These are phyloP conservation scores for Kernera saxatilis DNA, from an alignment of 345 rosid genomes.

Conservation along the genomic window DNA sequence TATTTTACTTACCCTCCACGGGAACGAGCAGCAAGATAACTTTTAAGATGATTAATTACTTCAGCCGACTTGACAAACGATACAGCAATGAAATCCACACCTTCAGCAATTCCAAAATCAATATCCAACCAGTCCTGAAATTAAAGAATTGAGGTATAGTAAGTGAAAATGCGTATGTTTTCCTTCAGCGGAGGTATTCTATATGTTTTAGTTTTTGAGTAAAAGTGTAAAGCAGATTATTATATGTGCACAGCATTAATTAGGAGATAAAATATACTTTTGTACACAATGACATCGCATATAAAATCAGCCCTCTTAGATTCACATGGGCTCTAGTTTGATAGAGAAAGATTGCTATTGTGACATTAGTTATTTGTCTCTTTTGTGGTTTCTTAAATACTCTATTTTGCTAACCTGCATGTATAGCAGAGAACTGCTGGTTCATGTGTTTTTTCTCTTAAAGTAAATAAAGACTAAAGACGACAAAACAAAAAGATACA, in stretches of 20 bases:
- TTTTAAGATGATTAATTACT: constrained; percentile 89
- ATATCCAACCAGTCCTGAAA: constrained; percentile 98
- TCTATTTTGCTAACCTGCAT: not conserved
- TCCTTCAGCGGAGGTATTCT: not conserved
- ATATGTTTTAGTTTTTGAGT: not conserved
- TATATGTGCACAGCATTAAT: not conserved
- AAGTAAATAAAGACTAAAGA: not conserved
- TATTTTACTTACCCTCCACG: constrained; percentile 51
- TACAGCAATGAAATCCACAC: constrained; percentile 94
- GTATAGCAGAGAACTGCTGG: not conserved
- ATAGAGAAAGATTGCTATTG: not conserved
- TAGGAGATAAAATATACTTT: not conserved
- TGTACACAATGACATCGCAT: not conserved
- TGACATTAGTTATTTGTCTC: not conserved
- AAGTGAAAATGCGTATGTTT: not conserved
- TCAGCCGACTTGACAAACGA: constrained; percentile 99
- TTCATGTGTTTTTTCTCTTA: not conserved
- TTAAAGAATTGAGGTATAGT: not conserved
- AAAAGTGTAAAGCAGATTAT: not conserved
- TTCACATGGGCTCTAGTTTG: not conserved
- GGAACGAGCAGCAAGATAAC: constrained; percentile 91
- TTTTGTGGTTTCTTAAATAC: not conserved
- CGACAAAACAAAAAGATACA: not conserved
- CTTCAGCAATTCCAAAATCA: constrained; percentile 95
- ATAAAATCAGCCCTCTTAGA: not conserved